Evolutionary conservation across 2,329 filamentous ascomycete genomes (phyloP), one percentile per base, ranked within the genome.

Genomic region (Lasiodiplodia theobromae): DNA sequence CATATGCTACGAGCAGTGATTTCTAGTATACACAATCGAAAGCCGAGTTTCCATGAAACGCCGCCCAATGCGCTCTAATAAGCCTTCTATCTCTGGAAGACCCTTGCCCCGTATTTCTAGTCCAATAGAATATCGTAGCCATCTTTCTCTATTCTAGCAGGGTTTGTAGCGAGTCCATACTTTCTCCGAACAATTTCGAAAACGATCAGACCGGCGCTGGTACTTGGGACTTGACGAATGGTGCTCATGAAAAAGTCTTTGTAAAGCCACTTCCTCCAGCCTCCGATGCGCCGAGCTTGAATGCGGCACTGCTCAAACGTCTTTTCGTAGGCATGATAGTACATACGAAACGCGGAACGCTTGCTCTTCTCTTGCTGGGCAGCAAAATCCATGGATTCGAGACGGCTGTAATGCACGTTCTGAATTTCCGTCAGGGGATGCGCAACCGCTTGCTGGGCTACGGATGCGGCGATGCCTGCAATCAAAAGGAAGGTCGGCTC

Each of bases 101-200:
- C n/a, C 23, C 28, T 51, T 38, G 40, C 23, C 14, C 51, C 16
- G 28, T 12, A 28, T 37, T 28, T 28, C 74, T 68, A 79, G 21
- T 72, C 80, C 69, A 93, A 81, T 71, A 92, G 74, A 73, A 94
- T 92, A 73, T 92, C 89, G 72, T 92, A 92, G 1, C 90, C 89
- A 71, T 91, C 90, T 76, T 88, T 87, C 54, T 76, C 73, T 56
- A 81, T 81, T n/a, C 75, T 77, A 11, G 80, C 77, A 37, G 70
- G 71, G 23, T 79, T 74, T 28, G 51, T 51, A 4, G 11, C 58
- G 34, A 67, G 25, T 12, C 54, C 89, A 72, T 93, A 94, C 79
- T 92, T 92, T 44, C 91, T 83, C 68, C 92, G 83, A 47, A 93
- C 88, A 54, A 94, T 76, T 79, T 94, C 92, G 76, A 94, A 94